These are phyloP conservation scores for Chaetomium tenue DNA, from an alignment of 495 filamentous ascomycete genomes.

Conservation along the genomic window DNA sequence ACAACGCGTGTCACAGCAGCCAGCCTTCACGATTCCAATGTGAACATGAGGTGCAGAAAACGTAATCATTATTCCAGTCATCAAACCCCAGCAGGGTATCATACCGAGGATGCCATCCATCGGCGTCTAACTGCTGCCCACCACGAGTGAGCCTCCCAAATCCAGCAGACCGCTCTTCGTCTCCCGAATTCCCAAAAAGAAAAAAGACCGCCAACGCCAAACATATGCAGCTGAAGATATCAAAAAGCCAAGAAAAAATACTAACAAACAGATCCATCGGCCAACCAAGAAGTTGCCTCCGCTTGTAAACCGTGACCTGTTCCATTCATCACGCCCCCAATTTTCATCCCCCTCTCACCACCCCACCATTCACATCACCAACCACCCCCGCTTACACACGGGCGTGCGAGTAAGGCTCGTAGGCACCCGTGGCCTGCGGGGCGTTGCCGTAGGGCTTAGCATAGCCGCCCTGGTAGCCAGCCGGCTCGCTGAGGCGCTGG, in stretches of 20 bases:
- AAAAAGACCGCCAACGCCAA: constrained; percentile 23
- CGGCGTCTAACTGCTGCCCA: constrained; percentile 5
- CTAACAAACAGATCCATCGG: not conserved
- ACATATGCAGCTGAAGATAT: constrained; percentile 17
- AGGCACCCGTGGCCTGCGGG: constrained; percentile 38
- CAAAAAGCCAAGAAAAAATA: not conserved
- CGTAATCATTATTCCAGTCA: constrained; percentile 10
- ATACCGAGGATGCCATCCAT: constrained; percentile 9
- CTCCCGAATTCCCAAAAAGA: constrained; percentile 5
- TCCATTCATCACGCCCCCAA: not conserved
- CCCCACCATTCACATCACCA: not conserved
- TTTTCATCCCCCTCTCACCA: not conserved
- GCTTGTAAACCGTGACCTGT: not conserved
- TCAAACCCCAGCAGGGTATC: constrained; percentile 21
- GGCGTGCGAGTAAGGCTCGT: constrained; percentile 55
- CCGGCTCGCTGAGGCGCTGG: constrained; percentile 43
- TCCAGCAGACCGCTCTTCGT: not conserved
- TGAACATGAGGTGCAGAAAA: not conserved
- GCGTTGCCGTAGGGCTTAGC: constrained; percentile 36
- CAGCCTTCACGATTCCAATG: not conserved
- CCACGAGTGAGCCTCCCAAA: not conserved
- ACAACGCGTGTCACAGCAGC: not conserved
- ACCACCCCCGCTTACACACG: constrained; percentile 33
- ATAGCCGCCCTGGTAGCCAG: constrained; percentile 30
- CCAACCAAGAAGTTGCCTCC: not conserved